phyloP scores from a whole-genome alignment of 306 rosid species.

The Acacia acuminata region DNA sequence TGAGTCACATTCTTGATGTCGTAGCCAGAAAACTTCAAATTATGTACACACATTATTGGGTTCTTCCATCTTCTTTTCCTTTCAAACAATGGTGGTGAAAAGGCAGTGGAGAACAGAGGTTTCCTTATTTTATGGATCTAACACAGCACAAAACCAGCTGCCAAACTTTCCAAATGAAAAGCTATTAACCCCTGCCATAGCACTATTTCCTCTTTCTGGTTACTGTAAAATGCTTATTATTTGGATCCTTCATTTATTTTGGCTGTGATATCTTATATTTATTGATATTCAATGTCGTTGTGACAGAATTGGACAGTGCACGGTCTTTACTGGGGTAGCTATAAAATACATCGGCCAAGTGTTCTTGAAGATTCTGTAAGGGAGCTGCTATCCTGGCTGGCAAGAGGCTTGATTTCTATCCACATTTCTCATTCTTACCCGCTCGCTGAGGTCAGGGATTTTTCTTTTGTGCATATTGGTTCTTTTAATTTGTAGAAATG shows the following conservation, averaged over 20 bases:
- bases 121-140: not conserved
- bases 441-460: constrained; percentile 69
- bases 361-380: constrained; percentile 80
- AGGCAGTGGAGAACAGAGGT: not conserved
- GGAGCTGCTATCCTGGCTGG: constrained; percentile 81
- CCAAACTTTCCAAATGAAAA: not conserved
- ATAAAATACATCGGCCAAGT: constrained; percentile 64
- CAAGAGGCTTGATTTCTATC: constrained; percentile 72
- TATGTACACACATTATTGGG: not conserved
- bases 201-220: not conserved
- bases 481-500: constrained; percentile 1
- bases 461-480: not conserved
- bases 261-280: constrained; percentile 14
- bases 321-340: constrained; percentile 99
- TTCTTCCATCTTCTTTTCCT: constrained; percentile 6
- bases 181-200: not conserved
- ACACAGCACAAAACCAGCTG: not conserved
- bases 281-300: constrained; percentile 18
- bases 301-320: constrained; percentile 97
- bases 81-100: constrained; percentile 9
- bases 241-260: not conserved
- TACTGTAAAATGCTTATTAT: not conserved
- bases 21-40: not conserved
- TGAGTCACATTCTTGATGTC: not conserved
- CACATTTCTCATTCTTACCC: constrained; percentile 76